phyloP scores from a whole-genome alignment of 768 basidiomycete genomes.

The Trichaptum fuscoviolaceum region DNA sequence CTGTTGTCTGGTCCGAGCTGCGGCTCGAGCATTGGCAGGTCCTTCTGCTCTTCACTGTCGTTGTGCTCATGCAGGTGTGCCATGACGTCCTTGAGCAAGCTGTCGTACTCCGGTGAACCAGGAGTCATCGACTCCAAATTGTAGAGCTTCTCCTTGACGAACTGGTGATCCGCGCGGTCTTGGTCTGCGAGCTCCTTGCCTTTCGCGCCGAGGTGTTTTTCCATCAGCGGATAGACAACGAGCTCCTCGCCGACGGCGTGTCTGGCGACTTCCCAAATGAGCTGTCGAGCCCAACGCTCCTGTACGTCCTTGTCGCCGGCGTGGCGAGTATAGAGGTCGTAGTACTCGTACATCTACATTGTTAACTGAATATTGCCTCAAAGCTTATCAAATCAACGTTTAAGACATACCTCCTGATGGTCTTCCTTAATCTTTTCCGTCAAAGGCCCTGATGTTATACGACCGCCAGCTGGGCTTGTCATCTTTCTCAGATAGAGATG shows the following conservation, averaged over 20 bases:
- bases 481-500: constrained; percentile 16
- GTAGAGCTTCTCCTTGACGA: constrained; percentile 37
- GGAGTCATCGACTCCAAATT: constrained; percentile 40
- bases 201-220: constrained; percentile 46
- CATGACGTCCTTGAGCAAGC: constrained; percentile 40
- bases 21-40: constrained; percentile 50
- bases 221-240: constrained; percentile 59
- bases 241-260: constrained; percentile 62
- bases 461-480: background rate
- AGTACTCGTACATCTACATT: constrained; percentile 58
- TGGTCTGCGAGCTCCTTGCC: constrained; percentile 47
- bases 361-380: background rate
- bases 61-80: constrained; percentile 46
- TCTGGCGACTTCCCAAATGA: constrained; percentile 56
- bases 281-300: constrained; percentile 48
- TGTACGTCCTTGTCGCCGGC: constrained; percentile 41
- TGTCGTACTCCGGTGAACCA: constrained; percentile 39
- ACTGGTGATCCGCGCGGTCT: constrained; percentile 52
- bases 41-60: constrained; percentile 51
- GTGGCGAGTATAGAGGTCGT: constrained; percentile 41
- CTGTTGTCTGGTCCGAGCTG: constrained; percentile 40
- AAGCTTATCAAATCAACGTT: background rate
- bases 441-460: constrained; percentile 17
- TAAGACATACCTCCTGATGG: constrained; percentile 37
- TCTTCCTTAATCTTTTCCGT: constrained; percentile 43